Evolutionary conservation across 306 rosid species (phyloP), one percentile per base, ranked within the genome.

Genomic region (Lathyrus oleraceus): DNA sequence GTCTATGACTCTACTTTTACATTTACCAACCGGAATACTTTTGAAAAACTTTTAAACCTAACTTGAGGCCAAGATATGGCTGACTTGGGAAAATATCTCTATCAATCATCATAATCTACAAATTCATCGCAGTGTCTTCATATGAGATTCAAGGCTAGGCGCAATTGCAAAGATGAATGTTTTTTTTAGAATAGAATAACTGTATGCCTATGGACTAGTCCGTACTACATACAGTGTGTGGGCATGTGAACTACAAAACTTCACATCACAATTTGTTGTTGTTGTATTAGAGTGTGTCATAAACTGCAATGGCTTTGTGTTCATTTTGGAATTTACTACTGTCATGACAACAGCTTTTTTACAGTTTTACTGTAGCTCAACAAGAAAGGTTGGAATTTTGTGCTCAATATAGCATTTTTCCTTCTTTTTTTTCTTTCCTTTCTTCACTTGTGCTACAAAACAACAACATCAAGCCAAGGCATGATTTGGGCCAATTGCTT

Each of bases 261-360:
- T 79, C 81, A 76, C 82, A 76, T 76, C 79, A 76, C 60, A 69
- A 63, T 68, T 77, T 79, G 56, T 72, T 75, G 56, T 16, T 71
- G 66, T 71, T 67, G 58, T 79, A 75, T 67, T 67, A 78, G 71
- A 20, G 27, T 11, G 32, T 58, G 78, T 60, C 76, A 80, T 71
- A 32, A 58, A 70, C 81, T 65, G 75, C 72, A 48, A 70, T 40
- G 52, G 76, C 43, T 17, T 63, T 62, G 54, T 64, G 62, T 73
- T 74, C 76, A 69, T 66, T 66, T 81, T 72, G 79, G 81, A 67
- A 43, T 81, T 81, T 81, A 49, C 75, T 40, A 38, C 78, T 59
- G 54, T 62, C 78, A 42, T 71, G 47, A 70, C 38, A 69, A 27
- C 58, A 57, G 52, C 74, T 65, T 80, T 80, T 79, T 80, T 70